Percentiles rank a stretch among this genome's conserved stretches.
These are phyloP conservation scores for Neurospora tetraspora DNA, from an alignment of 495 filamentous ascomycete species.

Conservation along the genomic window DNA sequence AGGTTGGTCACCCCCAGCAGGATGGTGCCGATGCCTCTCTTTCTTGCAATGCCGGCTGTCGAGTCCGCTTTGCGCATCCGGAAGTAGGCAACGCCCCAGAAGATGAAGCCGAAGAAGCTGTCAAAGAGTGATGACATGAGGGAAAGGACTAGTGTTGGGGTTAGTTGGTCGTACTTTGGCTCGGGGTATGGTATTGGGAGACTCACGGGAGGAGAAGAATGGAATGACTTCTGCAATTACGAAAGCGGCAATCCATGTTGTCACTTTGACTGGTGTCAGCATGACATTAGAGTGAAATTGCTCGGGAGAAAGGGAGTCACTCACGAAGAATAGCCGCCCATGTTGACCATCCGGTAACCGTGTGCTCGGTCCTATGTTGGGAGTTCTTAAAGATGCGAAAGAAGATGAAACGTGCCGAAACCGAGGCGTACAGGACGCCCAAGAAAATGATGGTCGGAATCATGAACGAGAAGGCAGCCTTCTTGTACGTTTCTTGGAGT, in stretches of 20 bases:
- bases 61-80: slow-evolving; percentile 67
- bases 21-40: slow-evolving; percentile 51
- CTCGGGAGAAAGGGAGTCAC: neutral
- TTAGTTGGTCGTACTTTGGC: neutral
- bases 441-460: slow-evolving; percentile 85
- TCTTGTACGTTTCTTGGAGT: slow-evolving; percentile 62
- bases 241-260: slow-evolving; percentile 67
- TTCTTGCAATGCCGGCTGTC: slow-evolving; percentile 48
- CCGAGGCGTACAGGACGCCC: slow-evolving; percentile 78
- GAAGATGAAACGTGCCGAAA: slow-evolving; percentile 79
- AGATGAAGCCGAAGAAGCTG: slow-evolving; percentile 89
- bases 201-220: slow-evolving; percentile 65
- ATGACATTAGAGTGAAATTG: neutral
- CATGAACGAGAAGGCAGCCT: slow-evolving; percentile 85
- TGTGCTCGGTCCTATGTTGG: slow-evolving; percentile 66
- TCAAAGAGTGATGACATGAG: slow-evolving; percentile 88
- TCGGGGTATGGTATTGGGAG: neutral
- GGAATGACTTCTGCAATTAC: slow-evolving; percentile 84
- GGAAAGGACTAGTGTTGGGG: slow-evolving; percentile 43
- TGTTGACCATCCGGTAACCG: slow-evolving; percentile 66
- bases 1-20: slow-evolving; percentile 55
- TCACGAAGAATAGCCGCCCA: slow-evolving; percentile 62
- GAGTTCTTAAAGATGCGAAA: slow-evolving; percentile 73
- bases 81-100: slow-evolving; percentile 84
- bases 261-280: slow-evolving; percentile 29